Evolutionary conservation across 139 green algal genomes (phyloP).

Genomic region (Astrephomene gubernaculifera): DNA sequence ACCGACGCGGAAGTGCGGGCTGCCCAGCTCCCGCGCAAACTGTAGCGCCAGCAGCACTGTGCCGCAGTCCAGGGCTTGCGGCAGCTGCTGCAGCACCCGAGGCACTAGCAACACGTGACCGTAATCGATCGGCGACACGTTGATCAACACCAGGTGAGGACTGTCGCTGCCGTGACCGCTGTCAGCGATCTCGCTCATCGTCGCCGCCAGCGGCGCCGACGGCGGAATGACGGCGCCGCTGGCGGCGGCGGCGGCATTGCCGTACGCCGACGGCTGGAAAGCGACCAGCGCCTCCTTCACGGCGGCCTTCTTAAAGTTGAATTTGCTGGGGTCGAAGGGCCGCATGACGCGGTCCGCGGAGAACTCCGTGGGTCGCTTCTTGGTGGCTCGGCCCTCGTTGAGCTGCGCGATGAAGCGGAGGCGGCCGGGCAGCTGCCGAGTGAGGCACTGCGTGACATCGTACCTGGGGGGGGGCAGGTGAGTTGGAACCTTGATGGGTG

Average conservation of each 20-base stretch:
- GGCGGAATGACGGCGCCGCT: not conserved
- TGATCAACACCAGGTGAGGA: conserved; percentile 96
- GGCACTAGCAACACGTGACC: conserved; percentile 98
- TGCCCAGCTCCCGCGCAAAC: conserved; percentile 88
- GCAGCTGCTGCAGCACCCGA: conserved; percentile 74
- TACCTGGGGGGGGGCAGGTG: conserved; percentile 80
- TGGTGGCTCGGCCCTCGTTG: conserved; percentile 94
- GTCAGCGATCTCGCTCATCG: not conserved
- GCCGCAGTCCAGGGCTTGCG: conserved; percentile 76
- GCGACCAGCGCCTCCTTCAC: conserved; percentile 94
- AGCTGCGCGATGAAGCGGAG: conserved; percentile 87
- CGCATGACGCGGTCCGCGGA: conserved; percentile 92
- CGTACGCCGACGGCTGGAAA: conserved; percentile 72
- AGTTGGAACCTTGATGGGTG: no score
- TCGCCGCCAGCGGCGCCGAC: not conserved
- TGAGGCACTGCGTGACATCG: conserved; percentile 92
- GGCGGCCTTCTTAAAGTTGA: conserved; percentile 98
- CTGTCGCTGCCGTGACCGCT: conserved; percentile 31
- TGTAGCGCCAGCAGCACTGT: conserved; percentile 88
- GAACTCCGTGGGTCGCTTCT: conserved; percentile 99
- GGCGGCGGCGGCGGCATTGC: not conserved
- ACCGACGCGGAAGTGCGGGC: conserved; percentile 93
- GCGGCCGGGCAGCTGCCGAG: conserved; percentile 84
- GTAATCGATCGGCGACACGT: conserved; percentile 98
- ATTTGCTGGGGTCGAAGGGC: conserved; percentile 94